Base-by-base conservation (phyloP, 192 early-diverging fungal species). In the Endogone sp. region DNA sequence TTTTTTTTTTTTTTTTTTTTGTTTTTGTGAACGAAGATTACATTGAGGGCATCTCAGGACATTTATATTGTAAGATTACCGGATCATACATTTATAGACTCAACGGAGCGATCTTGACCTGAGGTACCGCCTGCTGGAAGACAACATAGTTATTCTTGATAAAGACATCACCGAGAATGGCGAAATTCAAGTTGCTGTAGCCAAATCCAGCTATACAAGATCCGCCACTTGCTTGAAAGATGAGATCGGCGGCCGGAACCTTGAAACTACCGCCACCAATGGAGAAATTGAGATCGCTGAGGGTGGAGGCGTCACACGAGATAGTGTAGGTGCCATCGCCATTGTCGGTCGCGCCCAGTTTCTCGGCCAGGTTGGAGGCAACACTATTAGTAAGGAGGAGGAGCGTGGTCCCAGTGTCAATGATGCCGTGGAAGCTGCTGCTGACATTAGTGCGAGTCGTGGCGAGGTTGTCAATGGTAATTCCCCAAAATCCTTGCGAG, bases 371-470 rank as follows among this genome's bases (percentile, higher is more conserved):
- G 57, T 71, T 81, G 28, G 75, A 83, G 54, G 88, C 84, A 4
- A 84, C 78, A 24, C 76, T 67, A 2, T 84, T 80, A 29, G 78
- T 81, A 56, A 90, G 81, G n/a, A 90, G 77, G 54, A 90, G 73
- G 13, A 90, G 71, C 1, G 87, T 90, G 28, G 88, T 88, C 37
- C 88, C 86, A 2, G 88, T 90, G 69, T 90, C 88, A 16, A 90
- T 61, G 27, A 90, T 90, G 56, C 58, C 71, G 1, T 44, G n/a
- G 29, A 73, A 63, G 3, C 32, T 28, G 37, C 29, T 25, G 26
- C 37, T 16, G 1, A 16, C 1, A 16, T 16, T 49, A 6, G 1
- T 11, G 6, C 37, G 9, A 44, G 70, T 73, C n/a, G 76, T 73
- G 3, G 71, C 67, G 22, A 69, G 68, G 24, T 73, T 71, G 61